Conservation (phyloP, 1,139 yeast genomes). For the Pichia sp. region DNA sequence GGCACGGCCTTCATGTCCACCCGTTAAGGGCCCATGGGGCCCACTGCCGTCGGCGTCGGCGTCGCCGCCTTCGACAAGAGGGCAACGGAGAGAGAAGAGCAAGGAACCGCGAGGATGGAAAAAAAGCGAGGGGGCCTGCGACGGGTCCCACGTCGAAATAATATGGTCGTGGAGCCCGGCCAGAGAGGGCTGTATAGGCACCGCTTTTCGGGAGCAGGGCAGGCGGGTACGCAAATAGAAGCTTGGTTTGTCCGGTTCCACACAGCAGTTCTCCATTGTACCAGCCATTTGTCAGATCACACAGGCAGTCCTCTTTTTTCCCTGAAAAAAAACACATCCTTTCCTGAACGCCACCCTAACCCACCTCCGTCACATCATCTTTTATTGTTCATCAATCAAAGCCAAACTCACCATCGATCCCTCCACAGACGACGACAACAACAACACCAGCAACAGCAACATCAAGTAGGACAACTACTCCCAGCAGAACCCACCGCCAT, state of each 20-base stretch:
- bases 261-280: neutral
- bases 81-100: too few relatives aligned
- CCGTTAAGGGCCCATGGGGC: too few relatives aligned
- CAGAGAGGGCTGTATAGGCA: neutral
- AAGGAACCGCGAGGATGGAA: neutral
- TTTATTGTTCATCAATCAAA: neutral
- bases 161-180: neutral
- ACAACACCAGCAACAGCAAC: neutral
- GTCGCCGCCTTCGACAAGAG: too few relatives aligned
- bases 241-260: neutral
- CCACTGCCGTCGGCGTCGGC: too few relatives aligned
- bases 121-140: neutral
- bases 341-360: neutral
- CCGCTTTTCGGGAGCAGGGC: neutral
- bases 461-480: neutral
- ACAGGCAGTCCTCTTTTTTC: neutral
- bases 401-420: neutral
- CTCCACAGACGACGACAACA: neutral
- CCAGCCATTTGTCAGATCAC: neutral
- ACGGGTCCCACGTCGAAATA: neutral
- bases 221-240: neutral
- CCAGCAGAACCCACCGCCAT: neutral
- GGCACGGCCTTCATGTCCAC: too few relatives aligned
- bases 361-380: neutral
- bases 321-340: neutral